Conservation (phyloP, 257 asterid species). For the Gynochthodes officinalis region DNA sequence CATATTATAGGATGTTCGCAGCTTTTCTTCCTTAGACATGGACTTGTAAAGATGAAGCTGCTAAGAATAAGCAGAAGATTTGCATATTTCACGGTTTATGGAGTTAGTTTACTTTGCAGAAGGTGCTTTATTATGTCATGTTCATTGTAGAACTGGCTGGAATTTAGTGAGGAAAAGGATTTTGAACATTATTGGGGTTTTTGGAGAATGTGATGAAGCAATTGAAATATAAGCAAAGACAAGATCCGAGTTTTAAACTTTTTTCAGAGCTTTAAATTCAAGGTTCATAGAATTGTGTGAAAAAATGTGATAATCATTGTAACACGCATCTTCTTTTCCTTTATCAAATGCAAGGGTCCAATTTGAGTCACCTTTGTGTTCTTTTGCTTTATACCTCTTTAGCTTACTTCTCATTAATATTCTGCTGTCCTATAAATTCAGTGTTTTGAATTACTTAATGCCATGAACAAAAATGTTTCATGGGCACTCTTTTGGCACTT, state of each 20-base stretch:
- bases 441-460: not conserved
- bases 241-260: not conserved
- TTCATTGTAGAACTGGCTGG: not conserved
- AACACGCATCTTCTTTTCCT: not conserved
- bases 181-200: not conserved
- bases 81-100: not conserved
- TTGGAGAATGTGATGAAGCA: not conserved
- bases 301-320: not conserved
- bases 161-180: not conserved
- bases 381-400: not conserved
- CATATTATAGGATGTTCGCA: not conserved
- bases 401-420: not conserved
- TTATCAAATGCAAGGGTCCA: not conserved
- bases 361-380: not conserved
- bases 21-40: not conserved
- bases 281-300: not conserved
- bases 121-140: not conserved
- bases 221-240: not conserved
- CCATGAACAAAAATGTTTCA: not conserved
- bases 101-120: slow-evolving; percentile 1
- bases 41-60: not conserved
- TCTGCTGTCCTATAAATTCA: not conserved
- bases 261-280: not conserved
- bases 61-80: not conserved
- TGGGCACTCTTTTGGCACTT: not conserved